Evolutionary conservation across 1,284 basidiomycete genomes (phyloP).

Genomic region (Cutaneotrichosporon dermatis): DNA sequence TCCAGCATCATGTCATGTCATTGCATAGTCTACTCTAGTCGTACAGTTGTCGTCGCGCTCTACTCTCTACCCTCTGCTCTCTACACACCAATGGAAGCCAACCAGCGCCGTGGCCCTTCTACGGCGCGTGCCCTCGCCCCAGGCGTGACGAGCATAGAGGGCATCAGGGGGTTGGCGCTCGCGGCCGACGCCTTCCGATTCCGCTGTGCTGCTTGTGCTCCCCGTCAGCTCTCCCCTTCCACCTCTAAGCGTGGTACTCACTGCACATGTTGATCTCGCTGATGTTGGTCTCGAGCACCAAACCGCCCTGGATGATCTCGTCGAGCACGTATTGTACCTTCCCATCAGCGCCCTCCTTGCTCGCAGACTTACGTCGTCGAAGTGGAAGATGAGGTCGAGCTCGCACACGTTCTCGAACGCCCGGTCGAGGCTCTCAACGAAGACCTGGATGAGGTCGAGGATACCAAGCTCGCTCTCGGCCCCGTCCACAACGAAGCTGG

Average conservation of each 20-base stretch:
- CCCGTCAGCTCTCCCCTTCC: not conserved
- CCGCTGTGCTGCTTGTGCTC: slow-evolving; percentile 34
- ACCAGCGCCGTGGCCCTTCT: slow-evolving; percentile 39
- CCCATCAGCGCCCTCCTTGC: not conserved
- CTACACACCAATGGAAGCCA: slow-evolving; percentile 44
- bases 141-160: slow-evolving; percentile 33
- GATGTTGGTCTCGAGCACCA: slow-evolving; percentile 97
- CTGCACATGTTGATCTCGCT: slow-evolving; percentile 77
- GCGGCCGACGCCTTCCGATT: slow-evolving; percentile 44
- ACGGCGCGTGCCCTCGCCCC: slow-evolving; percentile 18
- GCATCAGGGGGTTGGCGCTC: slow-evolving; percentile 41
- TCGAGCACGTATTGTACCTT: slow-evolving; percentile 90
- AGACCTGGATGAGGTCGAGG: slow-evolving; percentile 95
- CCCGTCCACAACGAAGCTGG: slow-evolving; percentile 79
- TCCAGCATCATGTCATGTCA: slow-evolving; percentile 7
- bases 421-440: slow-evolving; percentile 92
- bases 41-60: slow-evolving; percentile 4
- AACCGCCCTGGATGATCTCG: slow-evolving; percentile 93
- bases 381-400: slow-evolving; percentile 96
- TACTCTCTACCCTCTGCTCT: not conserved
- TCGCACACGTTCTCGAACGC: slow-evolving; percentile 99
- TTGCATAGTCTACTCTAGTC: slow-evolving; percentile 8
- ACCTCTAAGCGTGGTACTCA: too few species aligned
- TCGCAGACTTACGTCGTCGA: slow-evolving; percentile 71
- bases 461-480: slow-evolving; percentile 95